Conservation (phyloP, 208 protist genomes). For the Spongospora subterranea region DNA sequence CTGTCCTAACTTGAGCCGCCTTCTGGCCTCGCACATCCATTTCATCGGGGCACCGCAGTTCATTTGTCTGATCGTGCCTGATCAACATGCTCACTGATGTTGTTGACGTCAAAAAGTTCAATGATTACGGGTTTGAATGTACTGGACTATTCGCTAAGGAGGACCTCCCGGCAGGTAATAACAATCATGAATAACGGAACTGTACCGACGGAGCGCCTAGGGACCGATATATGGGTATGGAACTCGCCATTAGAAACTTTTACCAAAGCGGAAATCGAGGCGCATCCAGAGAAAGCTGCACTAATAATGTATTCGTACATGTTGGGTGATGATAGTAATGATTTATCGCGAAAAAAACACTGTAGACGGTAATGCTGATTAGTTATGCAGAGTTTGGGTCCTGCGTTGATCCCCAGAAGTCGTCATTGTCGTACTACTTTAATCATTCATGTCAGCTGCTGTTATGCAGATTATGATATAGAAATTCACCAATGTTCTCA, state of each 20-base stretch:
- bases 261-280: constrained; percentile 8
- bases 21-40: too few species aligned
- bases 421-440: constrained; percentile 20
- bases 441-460: constrained; percentile 12
- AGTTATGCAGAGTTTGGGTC: constrained; percentile 46
- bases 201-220: not conserved
- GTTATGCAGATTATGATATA: not conserved
- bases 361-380: constrained; percentile 2
- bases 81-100: not conserved
- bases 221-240: not conserved
- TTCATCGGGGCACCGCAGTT: too few species aligned
- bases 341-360: not conserved
- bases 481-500: not conserved
- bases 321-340: constrained; percentile 20
- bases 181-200: not conserved
- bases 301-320: constrained; percentile 46
- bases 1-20: too few species aligned
- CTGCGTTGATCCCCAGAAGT: not conserved
- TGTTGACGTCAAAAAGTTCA: not conserved
- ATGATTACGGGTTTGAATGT: constrained; percentile 16
- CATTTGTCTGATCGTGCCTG: not conserved
- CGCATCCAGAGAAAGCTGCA: not conserved
- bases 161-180: not conserved
- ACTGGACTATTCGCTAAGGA: constrained; percentile 29
- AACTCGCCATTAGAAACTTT: not conserved